phyloP scores from a whole-genome alignment of 805 yeast genomes.

The Ogataea siamensis region DNA sequence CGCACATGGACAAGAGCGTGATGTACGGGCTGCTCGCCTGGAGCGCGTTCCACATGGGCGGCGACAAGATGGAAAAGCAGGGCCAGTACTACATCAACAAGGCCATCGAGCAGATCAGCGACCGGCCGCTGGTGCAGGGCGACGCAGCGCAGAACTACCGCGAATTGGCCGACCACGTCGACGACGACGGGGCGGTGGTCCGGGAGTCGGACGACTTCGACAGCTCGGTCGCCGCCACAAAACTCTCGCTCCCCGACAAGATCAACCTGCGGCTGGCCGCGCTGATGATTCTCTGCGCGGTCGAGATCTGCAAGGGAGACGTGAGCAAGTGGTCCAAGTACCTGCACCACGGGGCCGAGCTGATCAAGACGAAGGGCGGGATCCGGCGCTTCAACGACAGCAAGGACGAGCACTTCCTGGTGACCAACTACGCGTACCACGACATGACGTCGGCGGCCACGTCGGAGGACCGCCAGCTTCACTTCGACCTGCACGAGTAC shows the following conservation, averaged over 20 bases:
- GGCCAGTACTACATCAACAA: constrained; percentile 47
- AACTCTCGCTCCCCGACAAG: constrained; percentile 31
- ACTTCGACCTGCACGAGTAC: constrained; percentile 62
- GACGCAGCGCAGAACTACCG: constrained; percentile 21
- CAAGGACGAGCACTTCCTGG: constrained; percentile 67
- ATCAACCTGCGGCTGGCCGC: constrained; percentile 56
- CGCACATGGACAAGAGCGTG: constrained; percentile 49
- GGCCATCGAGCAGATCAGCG: constrained; percentile 44
- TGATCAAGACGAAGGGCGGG: constrained; percentile 64
- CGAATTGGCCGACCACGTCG: constrained; percentile 28
- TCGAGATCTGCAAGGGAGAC: constrained; percentile 81
- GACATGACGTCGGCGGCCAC: constrained; percentile 68
- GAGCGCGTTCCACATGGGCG: constrained; percentile 53
- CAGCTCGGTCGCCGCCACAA: constrained; percentile 9
- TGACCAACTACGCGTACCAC: constrained; percentile 78
- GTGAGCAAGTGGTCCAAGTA: constrained; percentile 71
- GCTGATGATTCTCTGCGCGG: constrained; percentile 67
- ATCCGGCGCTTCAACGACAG: constrained; percentile 47
- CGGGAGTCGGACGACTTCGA: constrained; percentile 12
- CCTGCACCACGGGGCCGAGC: constrained; percentile 61
- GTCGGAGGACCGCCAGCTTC: constrained; percentile 57
- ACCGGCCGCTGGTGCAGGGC: constrained; percentile 29
- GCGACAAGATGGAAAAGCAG: constrained; percentile 41
- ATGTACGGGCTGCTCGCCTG: constrained; percentile 52
- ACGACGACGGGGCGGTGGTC: constrained; percentile 27